Evolutionary conservation across 768 basidiomycete species (phyloP).

Genomic region (Boletales sp.): DNA sequence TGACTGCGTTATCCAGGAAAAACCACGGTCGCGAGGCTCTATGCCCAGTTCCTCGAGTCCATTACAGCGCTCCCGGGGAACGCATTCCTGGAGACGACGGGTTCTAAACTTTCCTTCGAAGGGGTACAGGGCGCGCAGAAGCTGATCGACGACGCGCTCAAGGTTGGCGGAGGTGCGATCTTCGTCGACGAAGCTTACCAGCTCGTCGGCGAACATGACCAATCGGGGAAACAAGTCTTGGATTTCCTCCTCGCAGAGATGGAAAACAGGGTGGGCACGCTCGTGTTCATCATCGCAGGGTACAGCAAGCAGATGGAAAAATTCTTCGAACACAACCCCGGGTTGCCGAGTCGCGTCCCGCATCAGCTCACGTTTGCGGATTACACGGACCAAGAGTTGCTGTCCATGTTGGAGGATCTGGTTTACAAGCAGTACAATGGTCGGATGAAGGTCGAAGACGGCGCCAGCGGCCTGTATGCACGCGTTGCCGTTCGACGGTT

Average conservation of each 20-base stretch:
- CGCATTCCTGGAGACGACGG: constrained; percentile 60
- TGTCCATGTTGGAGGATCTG: constrained; percentile 49
- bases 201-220: constrained; percentile 47
- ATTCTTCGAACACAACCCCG: constrained; percentile 77
- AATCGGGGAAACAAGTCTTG: constrained; percentile 55
- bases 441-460: constrained; percentile 55
- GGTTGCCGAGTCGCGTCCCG: constrained; percentile 64
- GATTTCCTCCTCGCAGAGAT: constrained; percentile 74
- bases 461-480: constrained; percentile 50
- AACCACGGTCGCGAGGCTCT: constrained; percentile 66
- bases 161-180: constrained; percentile 59
- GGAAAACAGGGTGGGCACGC: constrained; percentile 62
- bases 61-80: constrained; percentile 51
- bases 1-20: constrained; percentile 43
- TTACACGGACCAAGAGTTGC: constrained; percentile 56
- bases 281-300: constrained; percentile 72
- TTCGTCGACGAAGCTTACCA: constrained; percentile 79
- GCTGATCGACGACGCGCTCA: constrained; percentile 46
- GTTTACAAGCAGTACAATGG: constrained; percentile 47
- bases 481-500: constrained; percentile 59
- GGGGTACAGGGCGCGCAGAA: constrained; percentile 54
- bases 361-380: constrained; percentile 58
- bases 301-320: constrained; percentile 73
- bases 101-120: constrained; percentile 55
- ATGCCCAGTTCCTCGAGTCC: constrained; percentile 60